These are phyloP conservation scores for Suhomyces bolitotheri DNA, from an alignment of 1,139 yeast species.

Conservation along the genomic window DNA sequence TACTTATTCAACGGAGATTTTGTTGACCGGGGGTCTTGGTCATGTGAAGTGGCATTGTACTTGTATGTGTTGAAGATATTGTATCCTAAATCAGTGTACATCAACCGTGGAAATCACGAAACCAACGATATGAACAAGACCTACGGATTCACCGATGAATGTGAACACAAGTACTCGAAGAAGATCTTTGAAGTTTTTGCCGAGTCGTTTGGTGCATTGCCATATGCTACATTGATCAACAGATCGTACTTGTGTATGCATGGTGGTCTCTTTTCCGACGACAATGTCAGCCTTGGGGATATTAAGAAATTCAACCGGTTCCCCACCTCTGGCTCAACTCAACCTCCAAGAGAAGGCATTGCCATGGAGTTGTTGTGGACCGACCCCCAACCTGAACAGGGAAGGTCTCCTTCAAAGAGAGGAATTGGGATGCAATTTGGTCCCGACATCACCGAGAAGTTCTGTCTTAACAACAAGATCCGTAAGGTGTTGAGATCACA, in stretches of 20 bases:
- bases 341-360: conserved; percentile 88
- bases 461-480: conserved; percentile 70
- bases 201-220: conserved; percentile 83
- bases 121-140: conserved; percentile 96
- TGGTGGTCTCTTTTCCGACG: conserved; percentile 90
- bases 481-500: conserved; percentile 89
- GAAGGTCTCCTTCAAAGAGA: conserved; percentile 86
- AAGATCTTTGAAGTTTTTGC: conserved; percentile 82
- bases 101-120: conserved; percentile 96
- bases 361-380: conserved; percentile 98
- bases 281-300: conserved; percentile 68
- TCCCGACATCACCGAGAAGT: conserved; percentile 84
- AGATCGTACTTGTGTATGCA: conserved; percentile 83
- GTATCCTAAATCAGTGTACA: conserved; percentile 68
- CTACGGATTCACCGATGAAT: conserved; percentile 95
- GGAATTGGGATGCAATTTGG: conserved; percentile 97
- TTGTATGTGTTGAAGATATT: conserved; percentile 76
- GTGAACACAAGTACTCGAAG: conserved; percentile 84
- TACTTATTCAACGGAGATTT: conserved; percentile 95
- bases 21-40: conserved; percentile 98
- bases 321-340: conserved; percentile 55
- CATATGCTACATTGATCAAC: conserved; percentile 82
- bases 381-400: conserved; percentile 81
- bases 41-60: conserved; percentile 89
- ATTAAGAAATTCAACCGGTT: conserved; percentile 71